Conservation (phyloP, 2,329 filamentous ascomycete species). For the Sclerotinia sclerotiorum region DNA sequence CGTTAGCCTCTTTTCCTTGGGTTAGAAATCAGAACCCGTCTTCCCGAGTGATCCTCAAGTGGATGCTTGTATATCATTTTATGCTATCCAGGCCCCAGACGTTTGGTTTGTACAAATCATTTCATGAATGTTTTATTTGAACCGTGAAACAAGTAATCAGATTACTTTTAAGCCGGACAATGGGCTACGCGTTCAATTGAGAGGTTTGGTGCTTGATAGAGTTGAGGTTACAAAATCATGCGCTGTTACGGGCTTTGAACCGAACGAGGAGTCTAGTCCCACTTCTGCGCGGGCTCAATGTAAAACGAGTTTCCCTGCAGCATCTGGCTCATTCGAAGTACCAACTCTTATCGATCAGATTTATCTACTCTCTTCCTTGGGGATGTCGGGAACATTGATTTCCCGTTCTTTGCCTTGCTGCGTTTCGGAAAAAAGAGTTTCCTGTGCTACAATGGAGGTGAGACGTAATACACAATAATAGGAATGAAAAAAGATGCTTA, state of each 20-base stretch:
- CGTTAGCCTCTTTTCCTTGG: not conserved
- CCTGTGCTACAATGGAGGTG: slow-evolving; percentile 52
- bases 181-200: not conserved
- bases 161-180: slow-evolving; percentile 2
- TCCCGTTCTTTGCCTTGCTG: slow-evolving; percentile 46
- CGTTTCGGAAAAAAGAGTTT: slow-evolving; percentile 53
- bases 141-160: slow-evolving; percentile 1
- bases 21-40: not conserved
- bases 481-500: slow-evolving; percentile 45
- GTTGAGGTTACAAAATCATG: not conserved
- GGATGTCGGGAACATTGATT: slow-evolving; percentile 29
- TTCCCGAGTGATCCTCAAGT: not conserved
- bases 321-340: slow-evolving; percentile 8
- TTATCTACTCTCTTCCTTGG: slow-evolving; percentile 16
- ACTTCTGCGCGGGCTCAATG: not conserved
- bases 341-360: slow-evolving; percentile 16
- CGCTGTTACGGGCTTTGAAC: not conserved
- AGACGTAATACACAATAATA: slow-evolving; percentile 23
- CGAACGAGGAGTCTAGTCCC: not conserved
- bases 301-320: slow-evolving; percentile 15
- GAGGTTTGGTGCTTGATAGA: slow-evolving; percentile 1
- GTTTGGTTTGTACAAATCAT: not conserved
- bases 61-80: not conserved
- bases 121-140: not conserved
- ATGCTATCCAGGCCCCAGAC: not conserved